Evolutionary conservation across 371 early-diverging fungal species (phyloP), one percentile per base, ranked within the genome.

Genomic region (Mucor racemosus): DNA sequence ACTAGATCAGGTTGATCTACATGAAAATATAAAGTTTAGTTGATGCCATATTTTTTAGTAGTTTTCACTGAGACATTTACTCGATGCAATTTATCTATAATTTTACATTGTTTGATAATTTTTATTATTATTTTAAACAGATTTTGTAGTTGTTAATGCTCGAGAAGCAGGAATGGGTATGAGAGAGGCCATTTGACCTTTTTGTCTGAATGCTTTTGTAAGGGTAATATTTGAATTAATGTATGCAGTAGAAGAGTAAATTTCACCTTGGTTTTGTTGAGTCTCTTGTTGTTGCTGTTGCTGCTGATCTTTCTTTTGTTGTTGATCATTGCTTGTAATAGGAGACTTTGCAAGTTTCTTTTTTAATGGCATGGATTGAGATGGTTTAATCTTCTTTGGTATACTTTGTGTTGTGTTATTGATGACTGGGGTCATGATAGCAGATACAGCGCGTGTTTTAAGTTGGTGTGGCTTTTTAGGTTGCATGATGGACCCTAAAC

Each of bases 281-380:
- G 26, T 40, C 4, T 38, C 38, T 11, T 38, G 38, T 5, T 38
- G 38, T 4, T 38, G 38, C 38, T 38, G 19, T 17, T 19, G 40
- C 9, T 48, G 38, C 48, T 61, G 19, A 36, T 50, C 35, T 21
- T 61, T 36, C 38, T 61, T 50, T 21, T 8, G 26, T 21, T 50
- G 50, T 14, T 53, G 53, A 31, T 53, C 31, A 4, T 9, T 11
- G 46, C 31, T 0, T 39, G 50, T 33, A 33, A 48, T 33, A 55
- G 42, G n/a, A 1, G 64, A 48, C 40, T 61, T 62, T 9, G 39
- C 55, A 34, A 38, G 50, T 35, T 63, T 66, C 54, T 71, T 66
- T 35, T 58, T 50, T 14, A 71, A 39, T n/a, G 71, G 71, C 63
- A 66, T 66, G 39, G 71, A 71, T 54, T 71, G 71, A 41, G 71